Evolutionary conservation across 1,284 basidiomycete genomes (phyloP).

Genomic region (Malassezia caprae): DNA sequence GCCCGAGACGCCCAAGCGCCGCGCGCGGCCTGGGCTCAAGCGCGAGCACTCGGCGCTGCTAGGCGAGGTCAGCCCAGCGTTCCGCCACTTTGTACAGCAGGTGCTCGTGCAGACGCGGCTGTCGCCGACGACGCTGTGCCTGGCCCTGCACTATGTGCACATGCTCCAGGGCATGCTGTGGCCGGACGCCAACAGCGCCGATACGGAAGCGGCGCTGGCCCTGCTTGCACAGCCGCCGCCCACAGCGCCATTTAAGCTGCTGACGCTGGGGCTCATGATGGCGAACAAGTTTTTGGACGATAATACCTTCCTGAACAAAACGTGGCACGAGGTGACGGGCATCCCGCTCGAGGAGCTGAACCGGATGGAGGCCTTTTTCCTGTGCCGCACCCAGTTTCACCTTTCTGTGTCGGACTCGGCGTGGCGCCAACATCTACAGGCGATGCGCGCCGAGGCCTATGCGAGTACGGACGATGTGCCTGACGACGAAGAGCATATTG

Average conservation of each 20-base stretch:
- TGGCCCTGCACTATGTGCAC: conserved; percentile 38
- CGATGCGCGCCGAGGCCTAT: conserved; percentile 4
- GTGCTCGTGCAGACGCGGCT: conserved; percentile 43
- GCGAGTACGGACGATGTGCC: neutral
- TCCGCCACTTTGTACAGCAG: conserved; percentile 42
- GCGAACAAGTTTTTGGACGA: conserved; percentile 48
- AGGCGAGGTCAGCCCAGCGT: conserved; percentile 39
- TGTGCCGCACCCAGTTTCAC: conserved; percentile 39
- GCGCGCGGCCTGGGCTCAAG: conserved; percentile 17
- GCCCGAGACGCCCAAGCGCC: conserved; percentile 19
- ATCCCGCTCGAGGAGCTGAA: conserved; percentile 44
- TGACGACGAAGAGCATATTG: neutral
- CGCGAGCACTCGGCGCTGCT: conserved; percentile 7
- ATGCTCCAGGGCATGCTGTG: conserved; percentile 24
- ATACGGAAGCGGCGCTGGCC: conserved; percentile 29
- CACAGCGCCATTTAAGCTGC: conserved; percentile 45
- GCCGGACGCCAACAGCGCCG: conserved; percentile 13
- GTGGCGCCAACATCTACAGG: conserved; percentile 22
- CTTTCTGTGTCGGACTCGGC: conserved; percentile 36
- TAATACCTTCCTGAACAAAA: conserved; percentile 48
- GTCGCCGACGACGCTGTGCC: conserved; percentile 38
- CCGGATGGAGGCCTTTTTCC: conserved; percentile 41
- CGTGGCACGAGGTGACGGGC: conserved; percentile 47
- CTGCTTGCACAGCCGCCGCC: conserved; percentile 40
- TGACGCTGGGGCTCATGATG: conserved; percentile 46